These are phyloP conservation scores for Clarireedia sp. DNA, from an alignment of 2,329 filamentous ascomycete species.

Conservation along the genomic window DNA sequence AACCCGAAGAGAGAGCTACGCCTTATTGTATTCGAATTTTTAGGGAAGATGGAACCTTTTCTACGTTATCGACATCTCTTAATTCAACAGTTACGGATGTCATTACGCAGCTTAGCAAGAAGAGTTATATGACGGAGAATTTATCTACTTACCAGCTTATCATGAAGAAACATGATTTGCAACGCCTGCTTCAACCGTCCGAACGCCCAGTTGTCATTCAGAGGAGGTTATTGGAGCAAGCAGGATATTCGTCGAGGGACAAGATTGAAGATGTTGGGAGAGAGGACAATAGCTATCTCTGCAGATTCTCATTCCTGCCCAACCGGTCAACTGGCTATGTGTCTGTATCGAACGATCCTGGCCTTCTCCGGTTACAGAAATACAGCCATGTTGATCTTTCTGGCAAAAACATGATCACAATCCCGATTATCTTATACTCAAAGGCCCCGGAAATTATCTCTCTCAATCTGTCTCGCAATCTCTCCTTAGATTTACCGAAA, in stretches of 20 bases:
- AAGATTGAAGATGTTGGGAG: conserved; percentile 86
- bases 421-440: conserved; percentile 88
- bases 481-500: conserved; percentile 85
- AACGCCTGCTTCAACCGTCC: conserved; percentile 66
- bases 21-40: conserved; percentile 94
- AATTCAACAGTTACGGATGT: conserved; percentile 82
- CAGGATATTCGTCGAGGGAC: conserved; percentile 82
- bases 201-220: conserved; percentile 88
- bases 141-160: conserved; percentile 94
- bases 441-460: conserved; percentile 90
- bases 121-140: conserved; percentile 85
- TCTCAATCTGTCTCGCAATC: conserved; percentile 84
- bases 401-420: conserved; percentile 84
- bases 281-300: conserved; percentile 95
- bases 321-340: conserved; percentile 78
- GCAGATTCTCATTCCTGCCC: conserved; percentile 90
- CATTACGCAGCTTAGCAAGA: conserved; percentile 84
- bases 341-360: conserved; percentile 66
- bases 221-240: conserved; percentile 81
- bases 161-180: conserved; percentile 84
- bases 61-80: conserved; percentile 76
- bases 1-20: conserved; percentile 64
- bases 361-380: conserved; percentile 75
- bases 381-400: conserved; percentile 91
- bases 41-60: conserved; percentile 86